Evolutionary conservation across 345 rosid species (phyloP), one percentile per base, ranked within the genome.

Genomic region (Nasturtium officinale): DNA sequence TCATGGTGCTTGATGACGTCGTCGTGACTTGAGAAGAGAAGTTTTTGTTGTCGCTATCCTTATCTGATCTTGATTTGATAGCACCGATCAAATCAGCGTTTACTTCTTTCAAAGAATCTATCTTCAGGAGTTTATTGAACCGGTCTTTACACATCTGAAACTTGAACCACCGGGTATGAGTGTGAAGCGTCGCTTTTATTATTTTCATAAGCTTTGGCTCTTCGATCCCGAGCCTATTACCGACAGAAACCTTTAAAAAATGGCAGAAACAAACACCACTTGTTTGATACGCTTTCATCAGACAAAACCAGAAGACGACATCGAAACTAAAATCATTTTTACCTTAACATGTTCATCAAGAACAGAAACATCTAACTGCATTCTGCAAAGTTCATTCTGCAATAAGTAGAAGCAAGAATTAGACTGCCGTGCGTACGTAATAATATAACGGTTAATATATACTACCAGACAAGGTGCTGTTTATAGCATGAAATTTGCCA

Each of bases 341-440:
- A 94, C 98, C 95, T 69, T 87, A 26, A 94, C 91, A 69, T 91
- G 91, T 76, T 85, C 92, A 70, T 94, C 98, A 48, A 91, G 92
- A 80, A 83, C 73, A 11, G 90, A 78, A 71, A 86, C 83, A 78
- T 91, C 86, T 73, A 91, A 75, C 59, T 84, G 89, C 91, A 86
- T 94, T 81, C 92, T 87, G 75, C 95, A 94, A 67, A 94, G 72
- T 78, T 94, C 98, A 85, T 94, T 94, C 98, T 94, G 94, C 83
- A 81, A 69, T 71, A 58, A 48, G 70, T 69, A 52, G 55, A 65
- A 43, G 75, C 70, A 69, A 37, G 25, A 55, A 48, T 70, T 58
- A 77, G 80, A 46, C 12, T 35, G 35, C 66, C 37, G 17, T 26
- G 68, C 67, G n/a, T n/a, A n/a, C n/a, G n/a, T n/a, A n/a, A n/a